Conservation (phyloP, 2,329 filamentous ascomycete genomes). For the Xylaria sp. region DNA sequence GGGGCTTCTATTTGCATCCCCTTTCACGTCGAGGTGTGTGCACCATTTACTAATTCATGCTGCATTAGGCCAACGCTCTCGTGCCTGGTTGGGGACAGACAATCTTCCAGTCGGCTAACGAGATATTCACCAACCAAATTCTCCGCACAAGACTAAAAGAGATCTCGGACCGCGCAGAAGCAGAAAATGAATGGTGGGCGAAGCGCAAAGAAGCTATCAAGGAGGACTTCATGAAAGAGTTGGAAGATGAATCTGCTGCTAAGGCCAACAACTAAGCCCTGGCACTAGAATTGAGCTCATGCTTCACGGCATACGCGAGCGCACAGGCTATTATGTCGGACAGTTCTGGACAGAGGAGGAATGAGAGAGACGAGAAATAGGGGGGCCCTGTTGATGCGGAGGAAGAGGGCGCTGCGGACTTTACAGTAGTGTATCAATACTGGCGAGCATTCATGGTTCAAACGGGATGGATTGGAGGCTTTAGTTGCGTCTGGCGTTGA, state of each 20-base stretch:
- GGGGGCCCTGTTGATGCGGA: neutral
- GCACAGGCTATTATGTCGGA: conserved; percentile 34
- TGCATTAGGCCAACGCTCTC: conserved; percentile 79
- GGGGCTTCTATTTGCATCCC: neutral
- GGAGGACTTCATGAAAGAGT: conserved; percentile 76
- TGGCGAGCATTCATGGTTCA: conserved; percentile 12
- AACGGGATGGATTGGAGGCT: conserved; percentile 8
- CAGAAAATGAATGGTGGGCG: conserved; percentile 91
- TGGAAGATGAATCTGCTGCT: conserved; percentile 53
- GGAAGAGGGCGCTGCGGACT: conserved; percentile 1
- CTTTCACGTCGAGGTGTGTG: neutral
- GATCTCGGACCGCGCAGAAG: conserved; percentile 62
- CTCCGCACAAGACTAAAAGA: conserved; percentile 72
- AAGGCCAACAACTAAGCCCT: conserved; percentile 35
- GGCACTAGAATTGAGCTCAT: conserved; percentile 73
- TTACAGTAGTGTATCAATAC: conserved; percentile 10
- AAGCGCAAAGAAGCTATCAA: conserved; percentile 70
- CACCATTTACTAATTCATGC: conserved; percentile 1
- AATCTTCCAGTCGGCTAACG: conserved; percentile 96
- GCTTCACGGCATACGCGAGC: conserved; percentile 51
- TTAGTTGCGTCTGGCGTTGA: conserved; percentile 27
- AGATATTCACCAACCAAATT: conserved; percentile 80
- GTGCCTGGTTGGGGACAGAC: conserved; percentile 82
- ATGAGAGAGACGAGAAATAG: conserved; percentile 58
- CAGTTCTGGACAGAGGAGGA: conserved; percentile 44